Conservation (phyloP, 1,139 yeast genomes). For the Geotrichum candidum region DNA sequence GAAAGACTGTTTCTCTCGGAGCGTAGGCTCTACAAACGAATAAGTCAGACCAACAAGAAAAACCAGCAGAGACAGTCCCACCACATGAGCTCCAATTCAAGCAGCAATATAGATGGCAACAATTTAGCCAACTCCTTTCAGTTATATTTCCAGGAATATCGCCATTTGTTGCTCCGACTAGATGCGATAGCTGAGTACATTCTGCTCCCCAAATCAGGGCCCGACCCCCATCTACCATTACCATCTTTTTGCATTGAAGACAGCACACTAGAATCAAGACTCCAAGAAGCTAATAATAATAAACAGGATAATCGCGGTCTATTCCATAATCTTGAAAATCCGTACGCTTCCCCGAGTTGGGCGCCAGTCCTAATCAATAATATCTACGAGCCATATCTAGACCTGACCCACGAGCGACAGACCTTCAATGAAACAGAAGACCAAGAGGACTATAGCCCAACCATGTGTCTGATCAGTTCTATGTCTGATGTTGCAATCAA, state of each 20-base stretch:
- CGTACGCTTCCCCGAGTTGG: constrained; percentile 9
- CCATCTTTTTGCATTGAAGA: neutral
- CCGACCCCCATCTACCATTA: neutral
- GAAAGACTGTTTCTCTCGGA: neutral
- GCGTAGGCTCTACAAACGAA: neutral
- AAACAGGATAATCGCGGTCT: constrained; percentile 7
- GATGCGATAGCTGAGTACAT: neutral
- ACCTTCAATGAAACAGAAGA: neutral
- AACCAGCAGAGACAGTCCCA: neutral
- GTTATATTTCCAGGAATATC: neutral
- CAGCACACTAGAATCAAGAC: neutral
- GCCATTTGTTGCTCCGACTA: neutral
- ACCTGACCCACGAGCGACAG: neutral
- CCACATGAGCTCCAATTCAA: neutral
- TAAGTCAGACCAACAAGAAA: neutral
- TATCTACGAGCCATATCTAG: constrained; percentile 1
- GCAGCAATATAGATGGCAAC: too few species aligned
- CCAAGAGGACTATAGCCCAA: neutral
- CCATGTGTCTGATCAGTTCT: neutral
- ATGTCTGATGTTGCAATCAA: neutral
- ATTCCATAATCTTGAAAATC: constrained; percentile 10
- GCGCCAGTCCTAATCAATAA: constrained; percentile 4
- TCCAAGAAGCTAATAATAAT: neutral
- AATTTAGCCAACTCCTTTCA: too few species aligned
- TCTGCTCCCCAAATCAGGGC: neutral